Evolutionary conservation across 2,329 filamentous ascomycete genomes (phyloP).

Genomic region (Aspergillus phoenicis): DNA sequence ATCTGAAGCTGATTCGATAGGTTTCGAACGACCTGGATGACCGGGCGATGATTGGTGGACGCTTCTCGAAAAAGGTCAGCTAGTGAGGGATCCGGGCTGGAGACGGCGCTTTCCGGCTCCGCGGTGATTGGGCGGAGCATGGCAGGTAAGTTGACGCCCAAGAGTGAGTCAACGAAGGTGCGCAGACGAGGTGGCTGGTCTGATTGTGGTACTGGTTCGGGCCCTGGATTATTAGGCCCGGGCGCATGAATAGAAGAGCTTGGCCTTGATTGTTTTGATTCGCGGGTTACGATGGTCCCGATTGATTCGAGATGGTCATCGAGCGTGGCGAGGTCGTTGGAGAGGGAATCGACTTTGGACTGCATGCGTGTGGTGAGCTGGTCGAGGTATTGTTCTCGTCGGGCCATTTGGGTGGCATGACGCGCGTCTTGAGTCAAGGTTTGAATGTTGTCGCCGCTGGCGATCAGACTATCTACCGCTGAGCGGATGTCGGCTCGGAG

Average conservation of each 20-base stretch:
- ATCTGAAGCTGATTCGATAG: slow-evolving; percentile 29
- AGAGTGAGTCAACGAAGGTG: slow-evolving; percentile 12
- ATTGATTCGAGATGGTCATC: slow-evolving; percentile 42
- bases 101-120: neutral
- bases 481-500: slow-evolving; percentile 40
- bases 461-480: slow-evolving; percentile 38
- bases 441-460: slow-evolving; percentile 18
- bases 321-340: slow-evolving; percentile 32
- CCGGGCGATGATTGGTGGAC: slow-evolving; percentile 31
- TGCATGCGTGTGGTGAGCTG: slow-evolving; percentile 36
- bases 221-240: neutral
- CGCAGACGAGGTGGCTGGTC: slow-evolving; percentile 4
- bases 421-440: slow-evolving; percentile 24
- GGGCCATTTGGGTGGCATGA: slow-evolving; percentile 33
- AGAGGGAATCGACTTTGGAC: slow-evolving; percentile 36
- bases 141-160: slow-evolving; percentile 5
- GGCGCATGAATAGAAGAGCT: neutral
- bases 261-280: slow-evolving; percentile 13
- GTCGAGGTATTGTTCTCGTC: slow-evolving; percentile 37
- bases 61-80: slow-evolving; percentile 27
- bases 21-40: slow-evolving; percentile 29
- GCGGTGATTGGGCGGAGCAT: slow-evolving; percentile 7
- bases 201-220: neutral
- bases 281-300: slow-evolving; percentile 31
- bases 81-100: slow-evolving; percentile 5